Evolutionary conservation across 2,329 filamentous ascomycete genomes (phyloP).

Genomic region (Aspergillus sp.): DNA sequence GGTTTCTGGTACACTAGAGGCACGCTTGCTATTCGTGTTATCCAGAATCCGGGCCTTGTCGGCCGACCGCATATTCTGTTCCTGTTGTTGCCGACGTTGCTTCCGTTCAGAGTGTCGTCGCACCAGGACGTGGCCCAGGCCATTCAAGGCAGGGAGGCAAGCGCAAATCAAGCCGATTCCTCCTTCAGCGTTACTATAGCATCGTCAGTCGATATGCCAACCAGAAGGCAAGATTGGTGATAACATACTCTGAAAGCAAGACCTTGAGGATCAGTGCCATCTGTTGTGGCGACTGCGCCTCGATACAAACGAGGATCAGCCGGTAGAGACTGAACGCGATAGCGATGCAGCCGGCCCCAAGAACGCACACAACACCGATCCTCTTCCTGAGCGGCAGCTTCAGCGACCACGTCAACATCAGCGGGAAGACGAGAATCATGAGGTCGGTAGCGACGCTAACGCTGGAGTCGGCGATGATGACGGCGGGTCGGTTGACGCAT

Average conservation of each 20-base stretch:
- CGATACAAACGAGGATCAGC: conserved; percentile 23
- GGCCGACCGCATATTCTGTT: not conserved
- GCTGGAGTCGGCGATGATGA: conserved; percentile 27
- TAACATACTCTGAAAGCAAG: conserved; percentile 26
- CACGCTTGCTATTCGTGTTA: not conserved
- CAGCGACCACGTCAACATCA: conserved; percentile 26
- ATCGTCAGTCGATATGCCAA: not conserved
- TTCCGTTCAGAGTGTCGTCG: not conserved
- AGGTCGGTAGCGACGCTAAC: conserved; percentile 27
- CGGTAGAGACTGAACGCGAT: conserved; percentile 25
- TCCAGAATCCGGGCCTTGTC: not conserved
- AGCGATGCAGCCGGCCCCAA: conserved; percentile 28
- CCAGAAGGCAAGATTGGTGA: not conserved
- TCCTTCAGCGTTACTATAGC: conserved; percentile 21
- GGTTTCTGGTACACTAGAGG: not conserved
- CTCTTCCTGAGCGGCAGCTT: conserved; percentile 22
- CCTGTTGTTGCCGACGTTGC: not conserved
- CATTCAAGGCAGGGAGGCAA: conserved; percentile 17
- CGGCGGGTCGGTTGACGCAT: conserved; percentile 26
- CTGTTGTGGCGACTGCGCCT: conserved; percentile 20
- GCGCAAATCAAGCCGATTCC: conserved; percentile 24
- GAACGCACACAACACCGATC: conserved; percentile 23
- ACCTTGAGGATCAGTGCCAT: conserved; percentile 23
- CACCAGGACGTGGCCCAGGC: not conserved
- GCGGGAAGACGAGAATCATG: conserved; percentile 25